Percentiles rank a stretch among this genome's conserved stretches.
These are phyloP conservation scores for Cryptomeria japonica DNA, from an alignment of 75 land plant genomes.

Conservation along the genomic window DNA sequence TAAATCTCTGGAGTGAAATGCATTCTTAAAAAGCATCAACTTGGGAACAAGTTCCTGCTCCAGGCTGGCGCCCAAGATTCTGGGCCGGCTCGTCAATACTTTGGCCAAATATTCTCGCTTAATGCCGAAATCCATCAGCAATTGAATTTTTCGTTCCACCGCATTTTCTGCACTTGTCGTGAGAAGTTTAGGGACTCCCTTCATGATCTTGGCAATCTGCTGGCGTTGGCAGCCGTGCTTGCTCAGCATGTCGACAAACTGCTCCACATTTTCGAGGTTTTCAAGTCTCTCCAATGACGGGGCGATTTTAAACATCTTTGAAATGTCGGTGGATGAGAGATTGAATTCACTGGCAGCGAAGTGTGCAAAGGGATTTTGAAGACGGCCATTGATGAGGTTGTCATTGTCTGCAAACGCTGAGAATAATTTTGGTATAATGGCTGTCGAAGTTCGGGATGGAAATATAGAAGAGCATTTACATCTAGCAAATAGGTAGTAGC, in stretches of 20 bases:
- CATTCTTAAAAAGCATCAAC: not conserved
- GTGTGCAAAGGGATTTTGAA: not conserved
- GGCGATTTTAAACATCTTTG: not conserved
- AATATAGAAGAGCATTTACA: too few relatives aligned
- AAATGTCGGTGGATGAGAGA: not conserved
- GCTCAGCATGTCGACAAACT: not conserved
- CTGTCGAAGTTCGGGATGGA: too few relatives aligned
- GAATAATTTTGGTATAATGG: not conserved
- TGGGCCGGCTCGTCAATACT: not conserved
- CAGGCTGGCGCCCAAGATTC: not conserved
- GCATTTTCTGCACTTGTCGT: not conserved
- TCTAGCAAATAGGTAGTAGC: too few relatives aligned
- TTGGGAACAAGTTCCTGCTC: not conserved
- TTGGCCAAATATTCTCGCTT: not conserved
- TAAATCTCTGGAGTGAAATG: slow-evolving; percentile 20
- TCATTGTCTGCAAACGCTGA: not conserved
- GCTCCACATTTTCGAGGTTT: not conserved
- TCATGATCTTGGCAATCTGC: not conserved
- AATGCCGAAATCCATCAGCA: not conserved
- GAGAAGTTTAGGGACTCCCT: not conserved
- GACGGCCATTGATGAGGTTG: not conserved
- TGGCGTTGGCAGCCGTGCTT: not conserved
- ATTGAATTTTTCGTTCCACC: not conserved
- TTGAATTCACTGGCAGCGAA: not conserved
- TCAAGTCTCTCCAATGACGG: not conserved